Conservation (phyloP, 2,329 filamentous ascomycete species). For the Fusarium sarcochroum region DNA sequence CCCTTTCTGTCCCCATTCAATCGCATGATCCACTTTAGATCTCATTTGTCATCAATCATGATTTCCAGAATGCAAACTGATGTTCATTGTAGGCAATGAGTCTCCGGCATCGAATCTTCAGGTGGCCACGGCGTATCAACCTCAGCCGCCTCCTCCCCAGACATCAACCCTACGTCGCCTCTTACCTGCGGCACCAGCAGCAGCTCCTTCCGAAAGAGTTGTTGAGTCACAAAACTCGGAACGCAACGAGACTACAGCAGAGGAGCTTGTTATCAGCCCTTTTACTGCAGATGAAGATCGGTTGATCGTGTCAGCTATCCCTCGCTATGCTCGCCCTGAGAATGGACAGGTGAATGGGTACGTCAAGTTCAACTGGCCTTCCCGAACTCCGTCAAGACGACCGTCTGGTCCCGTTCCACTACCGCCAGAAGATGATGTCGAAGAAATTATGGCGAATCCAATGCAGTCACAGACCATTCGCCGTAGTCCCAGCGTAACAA, state of each 20-base stretch:
- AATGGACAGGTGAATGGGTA: conserved; percentile 57
- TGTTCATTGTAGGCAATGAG: no score
- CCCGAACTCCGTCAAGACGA: conserved; percentile 34
- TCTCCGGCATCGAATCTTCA: conserved; percentile 37
- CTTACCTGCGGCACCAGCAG: conserved; percentile 28
- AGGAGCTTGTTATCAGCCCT: conserved; percentile 48
- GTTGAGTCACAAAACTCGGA: conserved; percentile 22
- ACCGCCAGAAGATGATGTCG: conserved; percentile 26
- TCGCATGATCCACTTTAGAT: no score
- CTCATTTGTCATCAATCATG: no score
- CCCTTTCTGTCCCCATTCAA: no score
- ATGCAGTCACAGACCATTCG: conserved; percentile 8
- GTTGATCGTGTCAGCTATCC: conserved; percentile 43
- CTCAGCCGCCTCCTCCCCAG: conserved; percentile 25
- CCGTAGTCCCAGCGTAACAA: conserved; percentile 24
- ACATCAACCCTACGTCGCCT: conserved; percentile 34
- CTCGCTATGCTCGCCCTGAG: conserved; percentile 50
- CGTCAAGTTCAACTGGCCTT: conserved; percentile 56
- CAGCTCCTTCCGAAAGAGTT: conserved; percentile 10
- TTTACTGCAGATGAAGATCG: conserved; percentile 52
- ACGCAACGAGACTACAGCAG: conserved; percentile 13
- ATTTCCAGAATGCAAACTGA: no score
- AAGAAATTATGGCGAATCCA: conserved; percentile 33
- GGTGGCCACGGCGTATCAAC: conserved; percentile 27
- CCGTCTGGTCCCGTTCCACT: conserved; percentile 21